These are phyloP conservation scores for Neurospora sp. DNA, from an alignment of 495 filamentous ascomycete genomes.

Conservation along the genomic window DNA sequence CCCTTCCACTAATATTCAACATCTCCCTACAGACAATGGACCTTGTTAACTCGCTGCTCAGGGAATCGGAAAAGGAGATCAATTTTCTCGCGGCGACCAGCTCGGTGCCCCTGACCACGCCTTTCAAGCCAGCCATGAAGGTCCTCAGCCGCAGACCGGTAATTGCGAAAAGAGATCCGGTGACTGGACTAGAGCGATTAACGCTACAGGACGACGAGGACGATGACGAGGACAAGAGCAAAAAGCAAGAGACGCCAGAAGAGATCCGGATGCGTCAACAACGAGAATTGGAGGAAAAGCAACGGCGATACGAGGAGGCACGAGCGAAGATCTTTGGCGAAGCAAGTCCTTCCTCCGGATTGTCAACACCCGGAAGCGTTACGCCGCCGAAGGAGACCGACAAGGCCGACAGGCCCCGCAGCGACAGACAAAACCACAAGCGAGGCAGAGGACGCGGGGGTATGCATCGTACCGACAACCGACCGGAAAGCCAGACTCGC, in stretches of 20 bases:
- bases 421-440: slow-evolving; percentile 9
- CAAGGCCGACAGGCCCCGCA: slow-evolving; percentile 16
- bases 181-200: slow-evolving; percentile 45
- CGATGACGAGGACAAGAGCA: slow-evolving; percentile 49
- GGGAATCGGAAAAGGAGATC: slow-evolving; percentile 45
- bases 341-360: slow-evolving; percentile 41
- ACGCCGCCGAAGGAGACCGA: slow-evolving; percentile 49
- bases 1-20: not conserved
- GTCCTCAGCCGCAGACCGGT: slow-evolving; percentile 74
- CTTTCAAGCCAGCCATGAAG: slow-evolving; percentile 77
- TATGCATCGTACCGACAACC: slow-evolving; percentile 5
- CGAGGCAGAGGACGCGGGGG: not conserved
- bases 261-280: slow-evolving; percentile 64
- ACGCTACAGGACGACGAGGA: slow-evolving; percentile 49
- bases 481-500: slow-evolving; percentile 13
- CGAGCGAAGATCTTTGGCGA: slow-evolving; percentile 74
- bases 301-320: slow-evolving; percentile 76
- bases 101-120: slow-evolving; percentile 58
- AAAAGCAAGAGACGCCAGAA: slow-evolving; percentile 53
- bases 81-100: slow-evolving; percentile 60
- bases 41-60: slow-evolving; percentile 2
- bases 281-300: slow-evolving; percentile 74
- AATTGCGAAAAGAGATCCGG: slow-evolving; percentile 35
- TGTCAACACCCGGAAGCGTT: slow-evolving; percentile 39
- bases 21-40: not conserved